Evolutionary conservation across 768 basidiomycete species (phyloP), one percentile per base, ranked within the genome.

Genomic region (Boletus reticuloceps): DNA sequence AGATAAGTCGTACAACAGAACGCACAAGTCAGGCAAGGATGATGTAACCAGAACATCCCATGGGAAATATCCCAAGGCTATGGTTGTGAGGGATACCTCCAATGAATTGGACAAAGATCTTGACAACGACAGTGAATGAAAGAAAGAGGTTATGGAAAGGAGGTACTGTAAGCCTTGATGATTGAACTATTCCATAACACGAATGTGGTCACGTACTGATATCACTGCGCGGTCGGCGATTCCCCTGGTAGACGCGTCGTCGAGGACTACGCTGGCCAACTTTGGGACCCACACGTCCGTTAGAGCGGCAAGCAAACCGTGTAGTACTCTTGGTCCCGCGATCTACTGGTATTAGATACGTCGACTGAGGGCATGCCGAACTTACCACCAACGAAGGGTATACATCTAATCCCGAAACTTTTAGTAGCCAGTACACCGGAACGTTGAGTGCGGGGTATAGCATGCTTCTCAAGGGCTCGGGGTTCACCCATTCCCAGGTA

Each of bases 401-500:
- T 43, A 45, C 64, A 42, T 91, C 86, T 22, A 94, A 65, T 0
- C 78, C 71, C 1, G 79, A 70, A 8, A 70, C 56, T 59, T 85
- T 85, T 47, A 98, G 65, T 0, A 83, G 25, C 82, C 84, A 87
- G 64, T 91, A 98, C 11, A 89, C 66, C 0, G 90, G 89, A 27
- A 90, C 75, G 63, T 93, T 97, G 36, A 95, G 61, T 17, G 83
- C 79, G 17, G 95, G 93, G 71, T 93, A 96, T 47, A 89, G 50
- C 56, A 92, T 81, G 64, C 88, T 90, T 50, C 93, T 82, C 63
- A 94, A 85, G 7, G 92, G 91, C 14, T 68, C 69, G 20, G 78
- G 72, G 47, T 79, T 72, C 42, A 81, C 73, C 97, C 97, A 99
- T 76, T 99, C 97, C 97, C 97, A 99, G 22, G 95, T 98, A 40